Base-by-base conservation (phyloP, 2,329 filamentous ascomycete species). In the Microdochium trichocladiopsis region DNA sequence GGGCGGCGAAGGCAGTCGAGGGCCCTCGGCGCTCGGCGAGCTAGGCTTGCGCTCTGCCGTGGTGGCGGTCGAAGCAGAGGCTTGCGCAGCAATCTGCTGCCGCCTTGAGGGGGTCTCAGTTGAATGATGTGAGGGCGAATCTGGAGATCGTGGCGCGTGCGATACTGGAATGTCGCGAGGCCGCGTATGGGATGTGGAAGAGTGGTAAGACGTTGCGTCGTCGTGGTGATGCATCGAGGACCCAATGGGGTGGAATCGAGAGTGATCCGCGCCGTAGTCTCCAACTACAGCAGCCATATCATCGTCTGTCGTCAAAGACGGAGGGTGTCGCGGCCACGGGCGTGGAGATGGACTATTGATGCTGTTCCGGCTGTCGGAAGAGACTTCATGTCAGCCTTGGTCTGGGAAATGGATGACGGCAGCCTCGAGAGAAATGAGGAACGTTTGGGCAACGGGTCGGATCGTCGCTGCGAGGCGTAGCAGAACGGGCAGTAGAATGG, bases 261-360 rank as follows among this genome's bases (percentile, higher is more conserved):
- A 78, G 61, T 84, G 77, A 72, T 90, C 84, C 69, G 88, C 80
- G 72, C 84, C 83, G 74, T 84, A 84, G 75, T 93, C 89, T 69
- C 80, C 79, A 61, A 84, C 78, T 70, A 84, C 69, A 70, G 81
- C 76, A 65, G 81, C 82, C 82, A 86, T 85, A 72, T 69, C 77
- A 74, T 73, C 64, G 62, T 66, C 18, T 16, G 5, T 4, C 3
- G 16, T 8, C 6, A 12, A 18, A 22, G 22, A 45, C 6, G 22
- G 41, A 18, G 18, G 14, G 21, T 45, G 9, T 16, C 14, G 14
- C 5, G 18, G 18, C 18, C 6, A 8, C 22, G 16, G 41, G 9
- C 6, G 18, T 9, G 9, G 18, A 18, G 18, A 16, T 21, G 18
- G 18, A 22, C 18, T 18, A 12, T 6, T 6, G 21, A 3, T 45